These are phyloP conservation scores for Euphorbia schlechtendalii DNA, from an alignment of 441 rosid species.

Conservation along the genomic window DNA sequence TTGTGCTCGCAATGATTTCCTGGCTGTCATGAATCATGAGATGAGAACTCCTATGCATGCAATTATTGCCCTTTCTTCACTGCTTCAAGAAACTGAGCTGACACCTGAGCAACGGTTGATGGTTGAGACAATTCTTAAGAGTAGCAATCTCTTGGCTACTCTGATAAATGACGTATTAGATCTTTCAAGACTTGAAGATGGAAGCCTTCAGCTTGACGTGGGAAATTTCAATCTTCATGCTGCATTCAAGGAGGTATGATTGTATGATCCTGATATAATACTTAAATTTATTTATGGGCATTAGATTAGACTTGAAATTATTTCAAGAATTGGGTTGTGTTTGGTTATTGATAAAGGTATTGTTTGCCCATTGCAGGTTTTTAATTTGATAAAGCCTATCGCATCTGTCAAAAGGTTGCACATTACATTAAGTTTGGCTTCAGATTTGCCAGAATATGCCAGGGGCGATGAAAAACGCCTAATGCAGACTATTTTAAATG, in stretches of 20 bases:
- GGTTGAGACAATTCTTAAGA: conserved; percentile 93
- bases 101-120: conserved; percentile 92
- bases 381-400: conserved; percentile 80
- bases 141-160: conserved; percentile 86
- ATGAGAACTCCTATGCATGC: conserved; percentile 99
- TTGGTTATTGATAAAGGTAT: conserved; percentile 11
- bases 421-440: conserved; percentile 61
- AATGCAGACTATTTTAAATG: conserved; percentile 74
- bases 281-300: conserved; percentile 8
- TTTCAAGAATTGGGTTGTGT: conserved; percentile 4
- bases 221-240: conserved; percentile 61
- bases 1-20: conserved; percentile 93
- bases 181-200: conserved; percentile 98
- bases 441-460: conserved; percentile 85
- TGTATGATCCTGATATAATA: not conserved
- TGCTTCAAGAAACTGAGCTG: conserved; percentile 93
- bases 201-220: conserved; percentile 83
- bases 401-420: conserved; percentile 79
- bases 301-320: not conserved
- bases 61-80: conserved; percentile 85
- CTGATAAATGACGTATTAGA: conserved; percentile 93
- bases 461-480: conserved; percentile 90
- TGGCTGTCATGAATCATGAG: conserved; percentile 99
- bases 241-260: conserved; percentile 66
- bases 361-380: conserved; percentile 47